Conservation (phyloP, 2,329 filamentous ascomycete genomes). For the Gaeumannomyces tritici region DNA sequence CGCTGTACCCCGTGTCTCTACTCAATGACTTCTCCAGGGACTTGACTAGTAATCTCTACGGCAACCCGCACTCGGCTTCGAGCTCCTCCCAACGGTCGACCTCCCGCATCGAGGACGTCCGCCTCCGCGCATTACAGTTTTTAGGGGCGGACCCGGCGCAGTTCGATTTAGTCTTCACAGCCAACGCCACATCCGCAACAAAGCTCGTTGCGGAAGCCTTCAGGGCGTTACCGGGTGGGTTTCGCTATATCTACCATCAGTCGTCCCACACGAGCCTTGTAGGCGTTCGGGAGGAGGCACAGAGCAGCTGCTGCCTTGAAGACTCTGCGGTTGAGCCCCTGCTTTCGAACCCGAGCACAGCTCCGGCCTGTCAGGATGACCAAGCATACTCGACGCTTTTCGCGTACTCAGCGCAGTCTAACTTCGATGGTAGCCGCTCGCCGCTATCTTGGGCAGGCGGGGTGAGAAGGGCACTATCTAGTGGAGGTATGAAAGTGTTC, state of each 20-base stretch:
- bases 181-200: slow-evolving; percentile 84
- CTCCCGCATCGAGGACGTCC: slow-evolving; percentile 63
- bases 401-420: slow-evolving; percentile 85
- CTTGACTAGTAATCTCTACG: slow-evolving; percentile 70
- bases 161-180: slow-evolving; percentile 84
- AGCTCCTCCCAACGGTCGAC: slow-evolving; percentile 70
- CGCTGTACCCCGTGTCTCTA: slow-evolving; percentile 68
- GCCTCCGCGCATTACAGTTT: slow-evolving; percentile 61
- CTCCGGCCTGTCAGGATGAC: no score
- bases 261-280: slow-evolving; percentile 83
- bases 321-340: slow-evolving; percentile 56
- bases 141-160: slow-evolving; percentile 73
- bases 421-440: slow-evolving; percentile 74
- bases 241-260: slow-evolving; percentile 73
- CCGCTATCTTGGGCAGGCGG: slow-evolving; percentile 57
- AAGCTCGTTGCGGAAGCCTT: slow-evolving; percentile 79
- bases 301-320: slow-evolving; percentile 53
- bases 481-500: not conserved
- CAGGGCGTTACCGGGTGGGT: slow-evolving; percentile 57
- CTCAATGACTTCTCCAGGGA: slow-evolving; percentile 73
- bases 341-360: slow-evolving; percentile 28
- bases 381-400: slow-evolving; percentile 30
- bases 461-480: not conserved
- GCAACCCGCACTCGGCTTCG: slow-evolving; percentile 87
- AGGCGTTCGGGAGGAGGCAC: slow-evolving; percentile 66